Conservation (phyloP, 352 stramenopile genomes). For the Pythium biforme region DNA sequence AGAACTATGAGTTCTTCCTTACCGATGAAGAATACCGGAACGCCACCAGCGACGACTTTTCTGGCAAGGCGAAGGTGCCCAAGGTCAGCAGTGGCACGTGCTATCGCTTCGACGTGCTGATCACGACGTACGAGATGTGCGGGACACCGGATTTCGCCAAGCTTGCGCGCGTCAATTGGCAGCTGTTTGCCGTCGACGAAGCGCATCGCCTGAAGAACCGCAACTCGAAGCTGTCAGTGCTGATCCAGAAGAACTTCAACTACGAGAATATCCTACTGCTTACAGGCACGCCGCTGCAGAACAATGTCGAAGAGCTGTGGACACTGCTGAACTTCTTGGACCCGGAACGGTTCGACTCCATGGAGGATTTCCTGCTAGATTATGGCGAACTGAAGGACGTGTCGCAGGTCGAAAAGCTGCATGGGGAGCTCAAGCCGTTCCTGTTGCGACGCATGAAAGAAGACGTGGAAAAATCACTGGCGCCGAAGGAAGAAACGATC, state of each 20-base stretch:
- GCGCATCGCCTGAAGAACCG: slow-evolving; percentile 99
- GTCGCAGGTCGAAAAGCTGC: slow-evolving; percentile 85
- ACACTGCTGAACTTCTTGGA: slow-evolving; percentile 99
- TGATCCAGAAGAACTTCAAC: slow-evolving; percentile 75
- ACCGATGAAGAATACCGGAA: slow-evolving; percentile 42
- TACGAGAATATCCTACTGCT: slow-evolving; percentile 88
- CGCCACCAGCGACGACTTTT: slow-evolving; percentile 1
- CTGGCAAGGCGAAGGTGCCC: slow-evolving; percentile 26
- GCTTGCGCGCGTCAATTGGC: slow-evolving; percentile 93
- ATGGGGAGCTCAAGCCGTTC: slow-evolving; percentile 82
- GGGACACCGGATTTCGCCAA: slow-evolving; percentile 92
- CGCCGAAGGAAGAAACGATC: slow-evolving; percentile 89
- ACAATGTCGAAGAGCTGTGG: slow-evolving; percentile 95
- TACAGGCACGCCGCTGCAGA: slow-evolving; percentile 90
- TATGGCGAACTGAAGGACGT: slow-evolving; percentile 94
- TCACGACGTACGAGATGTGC: slow-evolving; percentile 99
- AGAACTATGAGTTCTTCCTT: slow-evolving; percentile 95
- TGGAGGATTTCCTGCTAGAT: slow-evolving; percentile 91
- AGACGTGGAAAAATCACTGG: slow-evolving; percentile 87
- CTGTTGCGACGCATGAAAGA: slow-evolving; percentile 88
- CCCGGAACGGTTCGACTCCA: slow-evolving; percentile 90
- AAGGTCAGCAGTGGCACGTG: slow-evolving; percentile 48
- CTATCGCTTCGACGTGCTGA: slow-evolving; percentile 98
- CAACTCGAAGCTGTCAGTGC: slow-evolving; percentile 93
- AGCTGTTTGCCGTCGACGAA: slow-evolving; percentile 98